Evolutionary conservation across 176 grass and related monocot genomes (phyloP), one percentile per base, ranked within the genome.

Genomic region (Zea luxurians): DNA sequence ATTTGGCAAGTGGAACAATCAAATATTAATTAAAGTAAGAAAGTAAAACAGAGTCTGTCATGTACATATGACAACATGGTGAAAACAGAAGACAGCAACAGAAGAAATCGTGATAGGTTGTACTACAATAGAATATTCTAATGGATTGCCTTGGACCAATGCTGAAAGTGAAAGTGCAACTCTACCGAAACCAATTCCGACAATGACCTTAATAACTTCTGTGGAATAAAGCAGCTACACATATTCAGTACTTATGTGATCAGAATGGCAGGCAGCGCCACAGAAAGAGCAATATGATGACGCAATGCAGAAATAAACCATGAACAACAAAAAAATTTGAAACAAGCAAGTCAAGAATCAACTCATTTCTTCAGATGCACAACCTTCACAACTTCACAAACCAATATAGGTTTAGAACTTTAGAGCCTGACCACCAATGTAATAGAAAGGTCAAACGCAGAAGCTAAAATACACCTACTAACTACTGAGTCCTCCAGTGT

Each of bases 1-100:
- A 38, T 34, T 74, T 72, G 13, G 48, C 34, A 78, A 42, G 66
- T 82, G 38, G 13, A 65, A 77, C 8, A 78, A 72, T 40, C 71
- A 77, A 37, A 59, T n/a, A 41, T 21, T 46, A 11, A 70, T 41
- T 63, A 41, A 64, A 64, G 8, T 41, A 37, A 7, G 35, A 61
- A 35, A 36, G 5, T 38, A 41, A n/a, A 7, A 49, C 68, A 79
- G 1, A 8, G 46, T 37, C 38, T 1, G 6, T n/a, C 8, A 12
- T 53, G 34, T 63, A 9, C 16, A 66, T 20, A 49, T 66, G 46
- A 17, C 45, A 64, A 78, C 61, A 18, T 7, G 66, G 2, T 40
- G 5, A n/a, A 11, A 50, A 78, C 12, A 21, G 68, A 70, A 48
- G 48, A 18, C 6, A 61, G 43, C 60, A 50, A 69, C 8, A 10